These are phyloP conservation scores for Aspergillus candidus DNA, from an alignment of 2,329 filamentous ascomycete species.

Conservation along the genomic window DNA sequence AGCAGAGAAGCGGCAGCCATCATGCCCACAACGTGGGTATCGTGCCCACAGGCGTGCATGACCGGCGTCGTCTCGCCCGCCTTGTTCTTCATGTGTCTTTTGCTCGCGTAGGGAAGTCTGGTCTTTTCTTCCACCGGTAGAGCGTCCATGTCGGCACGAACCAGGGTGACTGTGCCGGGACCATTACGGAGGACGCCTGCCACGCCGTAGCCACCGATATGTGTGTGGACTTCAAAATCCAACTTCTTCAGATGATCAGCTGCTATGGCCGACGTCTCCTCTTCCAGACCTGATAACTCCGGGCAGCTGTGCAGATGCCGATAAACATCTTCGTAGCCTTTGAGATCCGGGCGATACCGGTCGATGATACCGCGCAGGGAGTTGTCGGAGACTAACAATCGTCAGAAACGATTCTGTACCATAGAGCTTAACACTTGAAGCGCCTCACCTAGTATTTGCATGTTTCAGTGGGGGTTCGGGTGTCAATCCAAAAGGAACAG, in stretches of 20 bases:
- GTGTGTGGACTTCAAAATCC: constrained; percentile 41
- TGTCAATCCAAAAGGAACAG: no score
- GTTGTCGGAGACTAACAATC: not conserved
- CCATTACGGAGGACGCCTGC: constrained; percentile 54
- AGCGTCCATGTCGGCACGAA: constrained; percentile 59
- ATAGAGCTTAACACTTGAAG: no score
- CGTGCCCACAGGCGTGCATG: constrained; percentile 66
- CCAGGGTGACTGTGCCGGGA: constrained; percentile 48
- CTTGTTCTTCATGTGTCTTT: constrained; percentile 35
- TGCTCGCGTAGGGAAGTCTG: constrained; percentile 51
- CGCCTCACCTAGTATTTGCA: no score
- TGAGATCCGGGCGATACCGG: constrained; percentile 38
- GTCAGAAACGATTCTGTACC: not conserved
- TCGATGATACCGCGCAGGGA: constrained; percentile 21
- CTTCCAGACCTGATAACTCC: constrained; percentile 52
- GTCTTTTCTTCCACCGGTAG: constrained; percentile 54
- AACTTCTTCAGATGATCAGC: constrained; percentile 35
- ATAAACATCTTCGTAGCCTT: constrained; percentile 48
- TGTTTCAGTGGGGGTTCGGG: no score
- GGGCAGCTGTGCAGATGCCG: constrained; percentile 51
- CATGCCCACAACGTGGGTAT: constrained; percentile 57
- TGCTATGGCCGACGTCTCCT: constrained; percentile 45
- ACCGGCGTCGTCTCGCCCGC: constrained; percentile 49
- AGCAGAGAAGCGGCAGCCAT: constrained; percentile 52
- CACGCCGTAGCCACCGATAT: constrained; percentile 56